A percentile compares a stretch with the other conserved stretches of the same genome.
Evolutionary conservation across 2,329 filamentous ascomycete genomes (phyloP).

Genomic region (Ceratocystis albifundus): DNA sequence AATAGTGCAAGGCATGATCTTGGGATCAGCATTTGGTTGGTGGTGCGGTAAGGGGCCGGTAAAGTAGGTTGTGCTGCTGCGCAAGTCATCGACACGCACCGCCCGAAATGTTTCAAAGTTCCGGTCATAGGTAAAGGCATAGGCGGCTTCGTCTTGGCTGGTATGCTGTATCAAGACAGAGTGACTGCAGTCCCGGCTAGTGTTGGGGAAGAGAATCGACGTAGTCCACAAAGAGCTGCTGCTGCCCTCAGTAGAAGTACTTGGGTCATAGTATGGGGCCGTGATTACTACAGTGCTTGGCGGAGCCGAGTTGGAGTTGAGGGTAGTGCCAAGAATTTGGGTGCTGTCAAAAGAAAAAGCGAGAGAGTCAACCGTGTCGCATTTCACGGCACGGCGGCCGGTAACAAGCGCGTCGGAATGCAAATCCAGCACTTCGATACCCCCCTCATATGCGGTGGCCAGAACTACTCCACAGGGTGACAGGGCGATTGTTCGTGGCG

Average conservation of each 20-base stretch:
- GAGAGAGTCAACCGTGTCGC: constrained; percentile 60
- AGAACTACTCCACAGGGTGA: constrained; percentile 73
- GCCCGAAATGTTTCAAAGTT: constrained; percentile 68
- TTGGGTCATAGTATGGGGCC: constrained; percentile 67
- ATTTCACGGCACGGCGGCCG: constrained; percentile 66
- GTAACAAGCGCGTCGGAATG: constrained; percentile 50
- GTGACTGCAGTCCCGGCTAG: constrained; percentile 67
- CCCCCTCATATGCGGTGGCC: constrained; percentile 73
- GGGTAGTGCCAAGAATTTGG: constrained; percentile 65
- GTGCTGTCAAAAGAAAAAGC: constrained; percentile 68
- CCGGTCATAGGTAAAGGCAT: constrained; percentile 68
- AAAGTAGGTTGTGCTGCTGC: constrained; percentile 69
- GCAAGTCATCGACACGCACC: constrained; percentile 60
- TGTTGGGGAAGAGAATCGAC: constrained; percentile 72
- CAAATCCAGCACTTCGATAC: constrained; percentile 77
- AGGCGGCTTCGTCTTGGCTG: constrained; percentile 53
- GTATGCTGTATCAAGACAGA: constrained; percentile 56
- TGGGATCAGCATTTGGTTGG: constrained; percentile 44
- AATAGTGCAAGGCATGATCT: constrained; percentile 54
- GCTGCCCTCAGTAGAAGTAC: constrained; percentile 53
- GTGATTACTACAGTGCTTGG: constrained; percentile 66
- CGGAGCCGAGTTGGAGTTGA: constrained; percentile 41
- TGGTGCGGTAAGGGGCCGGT: constrained; percentile 44
- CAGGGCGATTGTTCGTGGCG: constrained; percentile 64
- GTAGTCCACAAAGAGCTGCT: constrained; percentile 71